A percentile compares a stretch with the other conserved stretches of the same genome.
Evolutionary conservation across 192 early-diverging fungal species (phyloP).

Genomic region (Piromyces finnis): DNA sequence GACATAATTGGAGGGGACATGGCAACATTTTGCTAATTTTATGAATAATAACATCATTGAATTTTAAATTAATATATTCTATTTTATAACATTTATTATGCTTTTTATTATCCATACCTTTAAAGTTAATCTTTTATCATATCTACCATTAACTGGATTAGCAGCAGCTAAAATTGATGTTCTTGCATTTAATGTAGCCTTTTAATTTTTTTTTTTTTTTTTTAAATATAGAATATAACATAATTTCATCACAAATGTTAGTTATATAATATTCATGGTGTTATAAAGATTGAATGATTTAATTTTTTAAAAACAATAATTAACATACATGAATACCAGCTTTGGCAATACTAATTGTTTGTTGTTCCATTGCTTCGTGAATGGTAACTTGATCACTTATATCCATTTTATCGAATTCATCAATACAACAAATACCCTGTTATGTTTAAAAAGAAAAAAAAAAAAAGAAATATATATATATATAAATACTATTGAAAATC

Average conservation of each 20-base stretch:
- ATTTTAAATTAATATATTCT: not conserved
- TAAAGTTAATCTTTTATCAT: conserved; percentile 85
- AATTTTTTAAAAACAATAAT: too few species aligned
- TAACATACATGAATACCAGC: conserved; percentile 63
- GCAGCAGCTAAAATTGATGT: conserved; percentile 92
- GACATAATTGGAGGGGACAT: conserved; percentile 98
- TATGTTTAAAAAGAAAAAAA: too few species aligned
- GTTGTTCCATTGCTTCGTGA: conserved; percentile 99
- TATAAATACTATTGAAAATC: too few species aligned
- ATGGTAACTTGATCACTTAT: conserved; percentile 92
- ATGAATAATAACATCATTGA: not conserved
- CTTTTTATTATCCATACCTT: conserved; percentile 23
- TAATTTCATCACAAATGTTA: too few species aligned
- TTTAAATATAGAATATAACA: too few species aligned
- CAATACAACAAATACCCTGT: conserved; percentile 90
- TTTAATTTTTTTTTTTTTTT: not conserved
- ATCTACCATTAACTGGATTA: conserved; percentile 86
- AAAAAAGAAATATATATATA: too few species aligned
- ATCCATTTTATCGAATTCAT: conserved; percentile 99
- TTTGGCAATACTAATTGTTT: conserved; percentile 92
- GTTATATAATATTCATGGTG: too few species aligned
- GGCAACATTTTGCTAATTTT: conserved; percentile 70
- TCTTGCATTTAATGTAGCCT: conserved; percentile 78
- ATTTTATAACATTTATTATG: not conserved
- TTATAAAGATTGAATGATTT: too few species aligned